A percentile compares a stretch with the other conserved stretches of the same genome.
Evolutionary conservation across 352 stramenopile genomes (phyloP).

Genomic region (Pythium phragmitis): DNA sequence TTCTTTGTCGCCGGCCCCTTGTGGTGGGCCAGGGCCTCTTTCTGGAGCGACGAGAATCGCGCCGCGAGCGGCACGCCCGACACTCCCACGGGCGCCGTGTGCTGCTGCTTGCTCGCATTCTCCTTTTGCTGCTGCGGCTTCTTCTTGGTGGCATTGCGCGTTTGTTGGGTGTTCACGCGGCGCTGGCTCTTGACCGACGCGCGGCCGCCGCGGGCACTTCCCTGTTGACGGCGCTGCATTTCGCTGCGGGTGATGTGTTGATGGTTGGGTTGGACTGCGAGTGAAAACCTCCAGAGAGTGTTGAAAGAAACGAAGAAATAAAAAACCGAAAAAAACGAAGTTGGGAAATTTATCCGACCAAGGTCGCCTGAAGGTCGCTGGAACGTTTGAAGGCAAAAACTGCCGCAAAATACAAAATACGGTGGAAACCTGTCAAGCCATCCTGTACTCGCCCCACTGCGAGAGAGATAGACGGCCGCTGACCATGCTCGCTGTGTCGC

Average conservation of each 20-base stretch:
- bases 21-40: constrained; percentile 30
- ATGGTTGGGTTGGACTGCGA: not conserved
- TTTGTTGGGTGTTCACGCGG: constrained; percentile 40
- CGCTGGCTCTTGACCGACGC: constrained; percentile 57
- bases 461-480: not conserved
- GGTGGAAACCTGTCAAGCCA: not conserved
- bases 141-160: constrained; percentile 21
- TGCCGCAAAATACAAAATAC: constrained; percentile 8
- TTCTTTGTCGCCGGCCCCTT: constrained; percentile 1
- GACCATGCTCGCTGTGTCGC: constrained; percentile 19
- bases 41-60: constrained; percentile 69
- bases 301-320: not conserved
- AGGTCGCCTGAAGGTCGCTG: constrained; percentile 23
- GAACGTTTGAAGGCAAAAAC: constrained; percentile 9
- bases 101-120: constrained; percentile 23
- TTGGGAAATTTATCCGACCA: constrained; percentile 20
- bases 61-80: constrained; percentile 69
- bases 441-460: not conserved
- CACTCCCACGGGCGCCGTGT: constrained; percentile 53
- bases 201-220: constrained; percentile 29
- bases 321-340: constrained; percentile 6
- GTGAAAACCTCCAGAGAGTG: not conserved
- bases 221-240: constrained; percentile 22
- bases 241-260: not conserved
- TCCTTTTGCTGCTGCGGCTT: constrained; percentile 25